phyloP scores from a whole-genome alignment of 2,329 filamentous ascomycete genomes.

The Talaromyces funiculosus region DNA sequence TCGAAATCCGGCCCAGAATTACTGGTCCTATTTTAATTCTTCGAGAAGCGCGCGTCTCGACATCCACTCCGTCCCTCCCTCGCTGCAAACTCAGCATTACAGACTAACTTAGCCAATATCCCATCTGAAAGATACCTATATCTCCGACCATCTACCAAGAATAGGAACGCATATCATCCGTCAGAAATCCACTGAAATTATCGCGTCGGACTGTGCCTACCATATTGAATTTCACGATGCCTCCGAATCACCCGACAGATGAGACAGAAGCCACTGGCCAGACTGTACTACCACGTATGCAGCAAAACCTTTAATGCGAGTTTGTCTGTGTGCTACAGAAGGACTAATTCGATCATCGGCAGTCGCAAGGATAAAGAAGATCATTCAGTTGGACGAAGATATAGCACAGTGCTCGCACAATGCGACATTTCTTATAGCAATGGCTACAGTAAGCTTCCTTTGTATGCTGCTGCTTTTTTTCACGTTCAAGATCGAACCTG shows the following conservation, averaged over 20 bases:
- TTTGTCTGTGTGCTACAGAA: not conserved
- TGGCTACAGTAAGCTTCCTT: constrained; percentile 65
- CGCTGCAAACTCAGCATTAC: not conserved
- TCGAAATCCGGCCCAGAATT: not conserved
- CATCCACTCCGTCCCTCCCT: not conserved
- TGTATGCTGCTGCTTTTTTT: not conserved
- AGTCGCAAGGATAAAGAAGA: constrained; percentile 96
- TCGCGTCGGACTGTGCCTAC: not conserved
- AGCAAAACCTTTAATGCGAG: not conserved
- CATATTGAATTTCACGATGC: constrained; percentile 4
- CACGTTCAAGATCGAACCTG: not conserved
- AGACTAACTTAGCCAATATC: not conserved
- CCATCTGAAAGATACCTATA: not conserved
- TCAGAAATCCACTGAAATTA: not conserved
- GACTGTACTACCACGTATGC: constrained; percentile 13
- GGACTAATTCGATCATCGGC: not conserved
- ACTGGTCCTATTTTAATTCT: not conserved
- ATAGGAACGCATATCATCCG: not conserved
- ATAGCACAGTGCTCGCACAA: constrained; percentile 84
- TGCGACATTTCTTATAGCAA: constrained; percentile 85
- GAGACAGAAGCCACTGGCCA: constrained; percentile 8
- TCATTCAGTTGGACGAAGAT: constrained; percentile 82
- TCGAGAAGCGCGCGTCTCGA: not conserved
- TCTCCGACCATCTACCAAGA: not conserved
- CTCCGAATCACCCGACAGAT: constrained; percentile 5